Conservation (phyloP, 148 eudicot genomes). For the Fagopyrum esculentum region DNA sequence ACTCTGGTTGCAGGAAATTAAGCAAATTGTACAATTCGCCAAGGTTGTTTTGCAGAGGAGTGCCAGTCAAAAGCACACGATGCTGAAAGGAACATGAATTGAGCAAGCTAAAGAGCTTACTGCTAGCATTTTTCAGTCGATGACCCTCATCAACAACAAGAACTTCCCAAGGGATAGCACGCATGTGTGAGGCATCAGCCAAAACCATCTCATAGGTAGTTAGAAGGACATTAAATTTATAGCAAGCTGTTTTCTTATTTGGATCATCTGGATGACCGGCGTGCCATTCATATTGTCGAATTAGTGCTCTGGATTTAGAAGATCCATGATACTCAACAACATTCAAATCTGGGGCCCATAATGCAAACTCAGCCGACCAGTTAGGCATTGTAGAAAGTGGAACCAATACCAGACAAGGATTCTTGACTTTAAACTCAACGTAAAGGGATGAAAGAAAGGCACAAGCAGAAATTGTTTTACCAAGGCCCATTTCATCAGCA, state of each 20-base stretch:
- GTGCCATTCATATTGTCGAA: constrained; percentile 95
- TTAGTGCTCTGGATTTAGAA: constrained; percentile 63
- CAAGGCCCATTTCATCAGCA: constrained; percentile 99
- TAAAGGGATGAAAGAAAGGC: constrained; percentile 80
- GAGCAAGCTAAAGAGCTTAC: constrained; percentile 87
- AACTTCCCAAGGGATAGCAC: constrained; percentile 95
- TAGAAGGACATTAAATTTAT: constrained; percentile 84
- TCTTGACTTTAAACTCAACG: constrained; percentile 69
- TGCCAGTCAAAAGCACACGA: constrained; percentile 90
- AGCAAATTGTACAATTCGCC: constrained; percentile 94
- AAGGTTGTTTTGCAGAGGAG: constrained; percentile 92
- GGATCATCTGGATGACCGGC: constrained; percentile 36
- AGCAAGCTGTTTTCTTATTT: constrained; percentile 47
- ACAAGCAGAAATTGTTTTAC: constrained; percentile 86
- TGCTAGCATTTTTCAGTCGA: constrained; percentile 76
- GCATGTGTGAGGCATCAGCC: constrained; percentile 71
- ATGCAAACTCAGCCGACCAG: constrained; percentile 90
- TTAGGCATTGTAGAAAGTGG: constrained; percentile 99
- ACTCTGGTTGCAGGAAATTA: constrained; percentile 81
- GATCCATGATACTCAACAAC: constrained; percentile 95
- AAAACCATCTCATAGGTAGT: constrained; percentile 98
- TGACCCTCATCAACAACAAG: constrained; percentile 98
- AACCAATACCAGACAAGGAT: constrained; percentile 90
- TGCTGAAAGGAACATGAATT: constrained; percentile 87
- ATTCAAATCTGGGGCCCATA: constrained; percentile 92